Evolutionary conservation across 768 basidiomycete species (phyloP).

Genomic region (Leccinum incarnatum): DNA sequence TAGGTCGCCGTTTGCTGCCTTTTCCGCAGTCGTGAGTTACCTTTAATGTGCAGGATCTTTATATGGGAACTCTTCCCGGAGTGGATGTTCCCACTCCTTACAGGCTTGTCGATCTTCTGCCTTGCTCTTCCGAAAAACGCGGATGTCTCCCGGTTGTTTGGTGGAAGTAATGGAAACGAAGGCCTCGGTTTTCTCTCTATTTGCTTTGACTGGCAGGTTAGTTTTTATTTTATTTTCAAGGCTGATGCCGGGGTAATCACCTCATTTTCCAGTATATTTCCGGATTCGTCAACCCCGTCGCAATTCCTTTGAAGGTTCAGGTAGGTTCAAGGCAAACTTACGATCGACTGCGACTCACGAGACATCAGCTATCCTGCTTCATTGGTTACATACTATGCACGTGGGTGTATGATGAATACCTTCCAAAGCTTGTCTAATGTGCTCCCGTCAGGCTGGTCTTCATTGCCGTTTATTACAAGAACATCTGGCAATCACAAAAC

Average conservation of each 20-base stretch:
- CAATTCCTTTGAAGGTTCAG: constrained; percentile 55
- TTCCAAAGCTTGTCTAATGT: not conserved
- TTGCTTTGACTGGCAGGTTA: constrained; percentile 59
- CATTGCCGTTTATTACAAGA: constrained; percentile 40
- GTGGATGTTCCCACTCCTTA: constrained; percentile 55
- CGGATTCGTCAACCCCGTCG: constrained; percentile 41
- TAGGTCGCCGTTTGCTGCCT: constrained; percentile 32
- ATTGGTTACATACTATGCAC: constrained; percentile 51
- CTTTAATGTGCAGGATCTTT: constrained; percentile 32
- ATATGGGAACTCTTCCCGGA: constrained; percentile 27
- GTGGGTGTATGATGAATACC: constrained; percentile 28
- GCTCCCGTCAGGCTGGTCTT: constrained; percentile 29
- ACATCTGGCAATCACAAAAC: constrained; percentile 55
- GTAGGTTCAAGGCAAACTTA: constrained; percentile 6
- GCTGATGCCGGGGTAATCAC: not conserved
- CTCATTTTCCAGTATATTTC: constrained; percentile 19
- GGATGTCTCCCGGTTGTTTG: constrained; percentile 54
- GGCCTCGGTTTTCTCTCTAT: constrained; percentile 59
- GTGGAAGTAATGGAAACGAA: constrained; percentile 61
- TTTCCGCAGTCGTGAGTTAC: not conserved
- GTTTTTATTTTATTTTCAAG: constrained; percentile 23
- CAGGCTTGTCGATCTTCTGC: constrained; percentile 61
- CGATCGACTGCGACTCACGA: not conserved
- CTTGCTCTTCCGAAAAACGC: constrained; percentile 50
- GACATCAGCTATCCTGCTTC: constrained; percentile 40